A percentile compares a stretch with the other conserved stretches of the same genome.
These are phyloP conservation scores for Ceriops zippeliana DNA, from an alignment of 345 rosid genomes.

Conservation along the genomic window DNA sequence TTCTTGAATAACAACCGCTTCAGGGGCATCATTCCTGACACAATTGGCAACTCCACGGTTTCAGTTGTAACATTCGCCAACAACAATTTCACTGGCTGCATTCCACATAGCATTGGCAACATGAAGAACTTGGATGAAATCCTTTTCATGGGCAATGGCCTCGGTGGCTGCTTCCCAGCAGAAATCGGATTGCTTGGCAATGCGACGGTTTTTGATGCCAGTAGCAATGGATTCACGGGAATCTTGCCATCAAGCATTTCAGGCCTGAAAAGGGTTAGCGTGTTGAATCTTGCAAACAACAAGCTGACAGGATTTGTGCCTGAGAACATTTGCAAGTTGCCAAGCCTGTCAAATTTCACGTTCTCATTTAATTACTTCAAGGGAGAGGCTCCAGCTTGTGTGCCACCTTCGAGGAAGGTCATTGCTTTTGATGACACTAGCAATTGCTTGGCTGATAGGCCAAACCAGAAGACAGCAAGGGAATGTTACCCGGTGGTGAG, in stretches of 20 bases:
- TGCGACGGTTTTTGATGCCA: constrained; percentile 52
- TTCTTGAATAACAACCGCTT: constrained; percentile 81
- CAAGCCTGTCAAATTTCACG: constrained; percentile 48
- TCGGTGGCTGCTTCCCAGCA: constrained; percentile 73
- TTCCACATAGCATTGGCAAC: constrained; percentile 58
- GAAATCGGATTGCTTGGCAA: constrained; percentile 53
- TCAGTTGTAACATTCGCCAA: constrained; percentile 61
- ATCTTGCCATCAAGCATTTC: constrained; percentile 38
- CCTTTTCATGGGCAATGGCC: constrained; percentile 41
- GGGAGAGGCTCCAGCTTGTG: constrained; percentile 45
- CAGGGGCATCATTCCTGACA: constrained; percentile 53
- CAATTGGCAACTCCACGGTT: constrained; percentile 54
- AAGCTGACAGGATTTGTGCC: constrained; percentile 56
- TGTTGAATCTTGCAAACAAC: constrained; percentile 46
- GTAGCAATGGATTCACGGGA: constrained; percentile 52
- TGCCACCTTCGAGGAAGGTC: constrained; percentile 24
- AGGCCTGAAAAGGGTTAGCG: constrained; percentile 30
- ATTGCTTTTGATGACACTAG: constrained; percentile 37
- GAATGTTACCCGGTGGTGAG: constrained; percentile 46
- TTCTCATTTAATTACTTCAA: constrained; percentile 57
- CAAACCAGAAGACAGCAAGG: constrained; percentile 37
- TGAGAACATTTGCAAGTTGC: constrained; percentile 52
- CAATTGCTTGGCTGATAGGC: constrained; percentile 55
- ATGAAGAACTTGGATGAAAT: constrained; percentile 68
- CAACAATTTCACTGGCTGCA: constrained; percentile 68